Evolutionary conservation across 768 basidiomycete genomes (phyloP).

Genomic region (Phylloporus arenicola): DNA sequence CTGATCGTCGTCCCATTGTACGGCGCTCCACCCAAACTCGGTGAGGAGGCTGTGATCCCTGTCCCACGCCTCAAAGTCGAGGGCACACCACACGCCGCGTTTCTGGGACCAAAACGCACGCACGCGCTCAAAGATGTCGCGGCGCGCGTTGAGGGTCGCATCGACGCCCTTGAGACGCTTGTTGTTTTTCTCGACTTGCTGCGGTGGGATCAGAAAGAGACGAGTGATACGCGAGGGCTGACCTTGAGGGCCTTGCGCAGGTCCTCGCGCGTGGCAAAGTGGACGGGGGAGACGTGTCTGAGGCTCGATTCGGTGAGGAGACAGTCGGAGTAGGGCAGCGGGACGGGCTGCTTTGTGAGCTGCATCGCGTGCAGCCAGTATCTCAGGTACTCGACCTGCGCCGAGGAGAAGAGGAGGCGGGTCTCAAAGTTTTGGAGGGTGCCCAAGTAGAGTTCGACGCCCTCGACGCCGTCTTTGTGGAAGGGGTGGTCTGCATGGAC

Average conservation of each 20-base stretch:
- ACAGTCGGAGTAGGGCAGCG: constrained; percentile 74
- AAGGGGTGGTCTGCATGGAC: constrained; percentile 71
- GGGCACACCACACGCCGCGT: constrained; percentile 65
- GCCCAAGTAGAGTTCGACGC: constrained; percentile 71
- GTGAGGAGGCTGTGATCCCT: constrained; percentile 65
- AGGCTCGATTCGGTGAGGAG: constrained; percentile 59
- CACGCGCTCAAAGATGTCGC: constrained; percentile 62
- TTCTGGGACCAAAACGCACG: constrained; percentile 59
- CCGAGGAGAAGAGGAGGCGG: constrained; percentile 76
- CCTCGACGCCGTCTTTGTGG: constrained; percentile 54
- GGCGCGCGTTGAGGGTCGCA: constrained; percentile 48
- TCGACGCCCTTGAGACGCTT: constrained; percentile 66
- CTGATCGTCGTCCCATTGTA: constrained; percentile 51
- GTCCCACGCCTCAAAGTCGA: constrained; percentile 87
- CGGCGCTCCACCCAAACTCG: constrained; percentile 74
- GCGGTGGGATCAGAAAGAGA: neutral
- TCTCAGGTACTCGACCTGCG: constrained; percentile 78
- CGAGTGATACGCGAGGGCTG: neutral
- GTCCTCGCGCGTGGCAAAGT: constrained; percentile 48
- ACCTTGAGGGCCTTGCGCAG: constrained; percentile 62
- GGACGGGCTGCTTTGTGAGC: constrained; percentile 57
- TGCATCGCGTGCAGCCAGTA: constrained; percentile 79
- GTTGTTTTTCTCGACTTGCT: constrained; percentile 79
- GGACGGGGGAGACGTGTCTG: constrained; percentile 51
- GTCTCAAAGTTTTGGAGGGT: constrained; percentile 68